Conservation (phyloP, 352 stramenopile species). For the Globisporangium nagaii region DNA sequence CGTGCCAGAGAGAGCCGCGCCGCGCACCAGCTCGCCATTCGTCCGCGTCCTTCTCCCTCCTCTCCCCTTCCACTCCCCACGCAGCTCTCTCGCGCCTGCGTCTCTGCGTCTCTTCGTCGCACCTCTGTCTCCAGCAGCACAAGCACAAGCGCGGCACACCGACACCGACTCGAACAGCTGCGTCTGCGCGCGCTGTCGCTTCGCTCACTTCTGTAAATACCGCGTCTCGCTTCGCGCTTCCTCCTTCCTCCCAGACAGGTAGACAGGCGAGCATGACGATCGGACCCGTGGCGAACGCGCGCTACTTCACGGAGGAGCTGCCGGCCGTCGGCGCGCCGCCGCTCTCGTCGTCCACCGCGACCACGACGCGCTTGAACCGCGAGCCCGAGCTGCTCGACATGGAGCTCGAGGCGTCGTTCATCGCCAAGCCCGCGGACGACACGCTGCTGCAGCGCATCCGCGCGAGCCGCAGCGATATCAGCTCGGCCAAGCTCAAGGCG, state of each 20-base stretch:
- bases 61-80: too few relatives aligned
- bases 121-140: too few relatives aligned
- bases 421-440: constrained; percentile 9
- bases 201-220: constrained; percentile 7
- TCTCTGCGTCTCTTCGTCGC: too few relatives aligned
- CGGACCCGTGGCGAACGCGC: constrained; percentile 3
- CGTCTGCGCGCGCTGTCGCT: too few relatives aligned
- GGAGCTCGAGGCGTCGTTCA: constrained; percentile 13
- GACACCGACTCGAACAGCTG: too few relatives aligned
- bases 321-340: constrained; percentile 5
- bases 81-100: too few relatives aligned
- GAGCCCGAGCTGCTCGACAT: constrained; percentile 9
- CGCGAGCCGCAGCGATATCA: constrained; percentile 28
- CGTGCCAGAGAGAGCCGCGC: too few relatives aligned
- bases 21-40: too few relatives aligned
- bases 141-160: too few relatives aligned
- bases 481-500: constrained; percentile 26
- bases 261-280: not conserved
- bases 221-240: constrained; percentile 4
- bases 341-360: not conserved
- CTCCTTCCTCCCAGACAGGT: not conserved
- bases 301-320: constrained; percentile 8
- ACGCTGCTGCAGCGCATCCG: constrained; percentile 8
- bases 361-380: constrained; percentile 6
- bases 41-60: too few relatives aligned